A percentile compares a stretch with the other conserved stretches of the same genome.
Conservation (phyloP, 2,329 filamentous ascomycete species). For the Ploettnerulaceae sp. region DNA sequence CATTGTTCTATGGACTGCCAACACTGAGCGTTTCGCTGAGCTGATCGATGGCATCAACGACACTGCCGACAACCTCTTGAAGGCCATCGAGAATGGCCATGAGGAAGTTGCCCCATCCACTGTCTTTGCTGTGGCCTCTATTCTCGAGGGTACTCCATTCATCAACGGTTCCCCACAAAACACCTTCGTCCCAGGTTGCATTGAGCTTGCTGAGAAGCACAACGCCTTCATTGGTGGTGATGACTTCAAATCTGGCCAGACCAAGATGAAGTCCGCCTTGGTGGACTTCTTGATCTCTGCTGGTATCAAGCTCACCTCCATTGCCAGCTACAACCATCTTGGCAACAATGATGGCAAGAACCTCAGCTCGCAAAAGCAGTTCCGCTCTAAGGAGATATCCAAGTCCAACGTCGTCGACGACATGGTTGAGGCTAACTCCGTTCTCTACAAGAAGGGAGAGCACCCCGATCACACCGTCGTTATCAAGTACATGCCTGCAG, state of each 20-base stretch:
- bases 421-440: slow-evolving; percentile 93
- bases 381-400: slow-evolving; percentile 99
- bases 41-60: slow-evolving; percentile 87
- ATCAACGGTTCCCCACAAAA: slow-evolving; percentile 99
- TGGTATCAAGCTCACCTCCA: slow-evolving; percentile 97
- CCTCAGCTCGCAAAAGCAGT: slow-evolving; percentile 93
- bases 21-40: slow-evolving; percentile 95
- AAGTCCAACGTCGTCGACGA: slow-evolving; percentile 99
- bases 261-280: slow-evolving; percentile 99
- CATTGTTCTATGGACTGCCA: slow-evolving; percentile 97
- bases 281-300: slow-evolving; percentile 98
- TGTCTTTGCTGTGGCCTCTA: slow-evolving; percentile 90
- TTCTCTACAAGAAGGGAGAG: slow-evolving; percentile 87
- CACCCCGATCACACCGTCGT: slow-evolving; percentile 98
- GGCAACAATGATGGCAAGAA: slow-evolving; percentile 99
- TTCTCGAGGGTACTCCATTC: slow-evolving; percentile 85
- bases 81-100: slow-evolving; percentile 80
- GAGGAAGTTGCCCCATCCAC: slow-evolving; percentile 92
- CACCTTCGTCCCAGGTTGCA: slow-evolving; percentile 92
- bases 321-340: slow-evolving; percentile 98
- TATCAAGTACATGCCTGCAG: slow-evolving; percentile 99
- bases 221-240: slow-evolving; percentile 92
- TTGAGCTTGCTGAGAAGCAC: slow-evolving; percentile 83
- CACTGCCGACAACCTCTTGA: slow-evolving; percentile 88
- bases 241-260: slow-evolving; percentile 99